Percentiles rank a stretch among this genome's conserved stretches.
Evolutionary conservation across 2,329 filamentous ascomycete species (phyloP).

Genomic region (Botrytis byssoidea): DNA sequence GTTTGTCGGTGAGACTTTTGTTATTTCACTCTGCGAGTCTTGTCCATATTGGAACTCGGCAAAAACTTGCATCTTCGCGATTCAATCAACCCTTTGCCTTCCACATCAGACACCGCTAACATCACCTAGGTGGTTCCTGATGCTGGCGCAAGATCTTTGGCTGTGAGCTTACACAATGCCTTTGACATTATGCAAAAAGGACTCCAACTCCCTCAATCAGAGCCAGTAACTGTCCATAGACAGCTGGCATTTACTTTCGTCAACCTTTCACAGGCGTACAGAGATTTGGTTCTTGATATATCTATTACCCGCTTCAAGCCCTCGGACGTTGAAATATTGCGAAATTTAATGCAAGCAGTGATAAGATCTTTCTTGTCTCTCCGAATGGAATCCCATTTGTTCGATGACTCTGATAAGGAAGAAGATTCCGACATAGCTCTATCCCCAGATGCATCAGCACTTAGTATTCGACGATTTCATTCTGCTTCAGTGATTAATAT

Average conservation of each 20-base stretch:
- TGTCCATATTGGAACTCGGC: not conserved
- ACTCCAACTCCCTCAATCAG: constrained; percentile 42
- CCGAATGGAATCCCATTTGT: constrained; percentile 49
- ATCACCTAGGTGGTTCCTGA: constrained; percentile 48
- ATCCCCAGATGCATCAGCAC: constrained; percentile 2
- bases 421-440: constrained; percentile 10
- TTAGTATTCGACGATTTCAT: constrained; percentile 17
- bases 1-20: not conserved
- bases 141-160: constrained; percentile 54
- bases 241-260: constrained; percentile 53
- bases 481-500: constrained; percentile 39
- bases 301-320: constrained; percentile 54
- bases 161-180: constrained; percentile 47
- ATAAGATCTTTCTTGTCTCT: constrained; percentile 54
- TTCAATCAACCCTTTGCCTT: not conserved
- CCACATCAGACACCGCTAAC: not conserved
- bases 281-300: constrained; percentile 57
- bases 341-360: constrained; percentile 56
- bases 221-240: constrained; percentile 42
- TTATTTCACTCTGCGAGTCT: not conserved
- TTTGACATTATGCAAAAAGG: constrained; percentile 48
- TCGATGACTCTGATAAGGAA: constrained; percentile 38
- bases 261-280: constrained; percentile 53
- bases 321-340: constrained; percentile 49
- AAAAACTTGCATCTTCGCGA: not conserved